Percentiles rank a stretch among this genome's conserved stretches.
Evolutionary conservation across 116 monocot species (phyloP).

Genomic region (Thalassia testudinum): DNA sequence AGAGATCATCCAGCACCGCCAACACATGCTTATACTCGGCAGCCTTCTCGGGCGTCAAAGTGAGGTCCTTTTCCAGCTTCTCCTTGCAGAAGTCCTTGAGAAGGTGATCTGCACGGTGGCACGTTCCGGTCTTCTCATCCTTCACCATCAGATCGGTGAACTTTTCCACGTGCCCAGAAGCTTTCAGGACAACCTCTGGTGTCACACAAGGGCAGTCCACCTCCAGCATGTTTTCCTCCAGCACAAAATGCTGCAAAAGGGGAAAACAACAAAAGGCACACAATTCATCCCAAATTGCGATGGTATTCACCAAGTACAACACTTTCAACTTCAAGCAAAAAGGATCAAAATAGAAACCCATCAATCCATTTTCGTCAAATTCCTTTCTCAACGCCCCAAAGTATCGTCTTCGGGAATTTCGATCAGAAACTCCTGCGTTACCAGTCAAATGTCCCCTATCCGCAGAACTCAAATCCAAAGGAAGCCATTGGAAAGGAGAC

Average conservation of each 20-base stretch:
- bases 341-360: too few species aligned
- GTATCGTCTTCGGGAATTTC: too few species aligned
- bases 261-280: background rate
- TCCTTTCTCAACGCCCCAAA: too few species aligned
- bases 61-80: constrained; percentile 75
- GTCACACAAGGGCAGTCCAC: constrained; percentile 90
- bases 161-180: constrained; percentile 88
- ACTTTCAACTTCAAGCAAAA: too few species aligned
- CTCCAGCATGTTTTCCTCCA: constrained; percentile 92
- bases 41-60: constrained; percentile 38
- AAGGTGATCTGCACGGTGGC: constrained; percentile 87
- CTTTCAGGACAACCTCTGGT: constrained; percentile 73
- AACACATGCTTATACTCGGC: constrained; percentile 63
- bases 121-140: constrained; percentile 78
- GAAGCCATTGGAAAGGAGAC: too few species aligned
- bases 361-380: too few species aligned
- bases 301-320: too few species aligned
- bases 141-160: constrained; percentile 96
- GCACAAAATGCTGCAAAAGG: constrained; percentile 67
- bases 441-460: too few species aligned
- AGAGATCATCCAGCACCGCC: constrained; percentile 68
- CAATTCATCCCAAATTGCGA: too few species aligned
- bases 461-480: too few species aligned
- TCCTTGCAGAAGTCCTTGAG: constrained; percentile 88
- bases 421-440: too few species aligned